Conservation (phyloP, 2,329 filamentous ascomycete species). For the Trichoderma sp. region DNA sequence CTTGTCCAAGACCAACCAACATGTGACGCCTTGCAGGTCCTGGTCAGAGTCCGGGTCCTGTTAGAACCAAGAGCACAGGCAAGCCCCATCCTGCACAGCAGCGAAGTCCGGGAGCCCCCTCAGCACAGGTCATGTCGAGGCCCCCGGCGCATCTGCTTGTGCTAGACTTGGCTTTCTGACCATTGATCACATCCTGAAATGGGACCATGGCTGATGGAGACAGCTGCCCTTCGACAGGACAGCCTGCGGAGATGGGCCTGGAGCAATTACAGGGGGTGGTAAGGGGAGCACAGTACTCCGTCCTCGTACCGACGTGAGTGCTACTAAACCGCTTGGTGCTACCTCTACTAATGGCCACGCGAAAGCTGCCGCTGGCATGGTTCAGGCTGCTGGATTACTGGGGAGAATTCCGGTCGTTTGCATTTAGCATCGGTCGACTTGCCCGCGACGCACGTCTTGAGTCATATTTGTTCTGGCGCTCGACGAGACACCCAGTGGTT, state of each 20-base stretch:
- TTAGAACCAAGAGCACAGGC: not conserved
- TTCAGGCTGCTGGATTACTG: not conserved
- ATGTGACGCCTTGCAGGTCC: constrained; percentile 17
- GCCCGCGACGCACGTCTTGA: not conserved
- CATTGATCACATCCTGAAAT: not conserved
- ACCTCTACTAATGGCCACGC: not conserved
- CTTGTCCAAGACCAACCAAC: constrained; percentile 7
- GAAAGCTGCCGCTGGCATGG: not conserved
- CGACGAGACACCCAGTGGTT: not conserved
- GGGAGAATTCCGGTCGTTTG: not conserved
- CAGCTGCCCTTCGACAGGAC: not conserved
- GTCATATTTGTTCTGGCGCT: not conserved
- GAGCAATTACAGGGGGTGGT: not conserved
- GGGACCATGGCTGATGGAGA: not conserved
- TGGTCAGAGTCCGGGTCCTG: not conserved
- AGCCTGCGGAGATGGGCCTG: not conserved
- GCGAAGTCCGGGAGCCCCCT: not conserved
- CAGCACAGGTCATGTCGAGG: not conserved
- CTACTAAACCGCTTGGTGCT: not conserved
- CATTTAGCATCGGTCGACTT: not conserved
- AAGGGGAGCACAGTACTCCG: not conserved
- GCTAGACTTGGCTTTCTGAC: not conserved
- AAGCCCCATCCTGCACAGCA: not conserved
- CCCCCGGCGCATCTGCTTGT: not conserved
- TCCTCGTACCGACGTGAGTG: not conserved